Evolutionary conservation across 306 rosid genomes (phyloP).

Genomic region (Quercus rubra): DNA sequence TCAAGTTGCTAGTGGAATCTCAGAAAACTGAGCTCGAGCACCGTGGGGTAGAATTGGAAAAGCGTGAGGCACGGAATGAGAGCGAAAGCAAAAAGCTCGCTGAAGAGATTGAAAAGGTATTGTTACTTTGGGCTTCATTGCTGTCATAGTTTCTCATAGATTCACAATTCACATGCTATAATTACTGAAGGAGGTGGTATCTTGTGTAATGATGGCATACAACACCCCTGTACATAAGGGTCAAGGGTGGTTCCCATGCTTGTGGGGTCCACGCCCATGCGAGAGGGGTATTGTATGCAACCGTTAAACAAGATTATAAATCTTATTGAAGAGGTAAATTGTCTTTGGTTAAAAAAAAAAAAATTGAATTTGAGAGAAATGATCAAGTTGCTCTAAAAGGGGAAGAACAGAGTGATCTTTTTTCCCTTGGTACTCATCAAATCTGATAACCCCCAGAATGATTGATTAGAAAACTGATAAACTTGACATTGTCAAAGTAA

Average conservation of each 20-base stretch:
- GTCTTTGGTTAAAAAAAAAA: not conserved
- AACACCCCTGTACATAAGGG: no score
- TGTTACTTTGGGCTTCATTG: slow-evolving; percentile 10
- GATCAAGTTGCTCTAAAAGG: slow-evolving; percentile 2
- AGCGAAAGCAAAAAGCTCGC: slow-evolving; percentile 73
- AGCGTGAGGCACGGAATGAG: slow-evolving; percentile 80
- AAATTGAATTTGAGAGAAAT: not conserved
- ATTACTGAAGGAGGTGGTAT: not conserved
- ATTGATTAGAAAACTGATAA: slow-evolving; percentile 5
- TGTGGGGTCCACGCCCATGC: no score
- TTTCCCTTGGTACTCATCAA: slow-evolving; percentile 5
- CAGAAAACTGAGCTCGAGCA: slow-evolving; percentile 73
- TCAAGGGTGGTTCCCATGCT: no score
- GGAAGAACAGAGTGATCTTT: not conserved
- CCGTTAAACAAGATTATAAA: no score
- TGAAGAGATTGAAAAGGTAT: slow-evolving; percentile 81
- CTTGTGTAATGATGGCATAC: no score
- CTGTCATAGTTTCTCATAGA: slow-evolving; percentile 29
- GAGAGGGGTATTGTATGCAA: no score
- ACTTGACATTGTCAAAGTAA: not conserved
- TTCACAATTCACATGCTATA: slow-evolving; percentile 10
- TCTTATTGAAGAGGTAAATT: not conserved
- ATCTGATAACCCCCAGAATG: slow-evolving; percentile 8
- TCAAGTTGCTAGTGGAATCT: slow-evolving; percentile 76
- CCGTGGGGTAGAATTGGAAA: slow-evolving; percentile 72